A percentile compares a stretch with the other conserved stretches of the same genome.
Conservation (phyloP, 176 grass and related monocot species). For the Zizania latifolia region DNA sequence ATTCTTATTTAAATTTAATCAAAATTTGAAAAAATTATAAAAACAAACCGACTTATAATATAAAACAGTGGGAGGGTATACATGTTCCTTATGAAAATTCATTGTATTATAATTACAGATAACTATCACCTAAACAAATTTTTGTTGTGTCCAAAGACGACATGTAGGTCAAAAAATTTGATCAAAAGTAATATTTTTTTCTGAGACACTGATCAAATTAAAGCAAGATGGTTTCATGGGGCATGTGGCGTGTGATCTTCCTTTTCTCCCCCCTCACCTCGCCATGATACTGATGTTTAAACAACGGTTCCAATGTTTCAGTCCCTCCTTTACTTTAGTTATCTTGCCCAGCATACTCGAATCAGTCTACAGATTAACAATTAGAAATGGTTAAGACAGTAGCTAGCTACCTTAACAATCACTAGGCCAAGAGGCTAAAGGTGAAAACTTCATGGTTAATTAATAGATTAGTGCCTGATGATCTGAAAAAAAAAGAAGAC, state of each 20-base stretch:
- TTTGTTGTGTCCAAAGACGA: not conserved
- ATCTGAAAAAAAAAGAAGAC: not conserved
- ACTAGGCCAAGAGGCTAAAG: not conserved
- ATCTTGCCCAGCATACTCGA: not conserved
- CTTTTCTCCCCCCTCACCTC: not conserved
- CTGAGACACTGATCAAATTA: slow-evolving; percentile 6
- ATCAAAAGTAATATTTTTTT: not conserved
- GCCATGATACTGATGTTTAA: slow-evolving; percentile 24
- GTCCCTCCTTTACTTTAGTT: too few relatives aligned
- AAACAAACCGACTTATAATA: too few relatives aligned
- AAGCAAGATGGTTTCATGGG: slow-evolving; percentile 9
- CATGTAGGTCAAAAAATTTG: not conserved
- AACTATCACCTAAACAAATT: not conserved
- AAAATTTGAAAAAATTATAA: too few relatives aligned
- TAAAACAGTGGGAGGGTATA: too few relatives aligned
- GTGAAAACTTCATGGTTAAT: not conserved
- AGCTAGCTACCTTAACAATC: not conserved
- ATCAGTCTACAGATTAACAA: not conserved
- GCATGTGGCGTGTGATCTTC: slow-evolving; percentile 7
- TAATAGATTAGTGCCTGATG: not conserved
- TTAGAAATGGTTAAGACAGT: not conserved
- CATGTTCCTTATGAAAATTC: not conserved
- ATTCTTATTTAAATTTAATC: too few relatives aligned
- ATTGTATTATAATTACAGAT: not conserved
- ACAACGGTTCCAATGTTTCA: too few relatives aligned